Conservation (phyloP, 306 rosid genomes). For the Oemleria cerasiformis region DNA sequence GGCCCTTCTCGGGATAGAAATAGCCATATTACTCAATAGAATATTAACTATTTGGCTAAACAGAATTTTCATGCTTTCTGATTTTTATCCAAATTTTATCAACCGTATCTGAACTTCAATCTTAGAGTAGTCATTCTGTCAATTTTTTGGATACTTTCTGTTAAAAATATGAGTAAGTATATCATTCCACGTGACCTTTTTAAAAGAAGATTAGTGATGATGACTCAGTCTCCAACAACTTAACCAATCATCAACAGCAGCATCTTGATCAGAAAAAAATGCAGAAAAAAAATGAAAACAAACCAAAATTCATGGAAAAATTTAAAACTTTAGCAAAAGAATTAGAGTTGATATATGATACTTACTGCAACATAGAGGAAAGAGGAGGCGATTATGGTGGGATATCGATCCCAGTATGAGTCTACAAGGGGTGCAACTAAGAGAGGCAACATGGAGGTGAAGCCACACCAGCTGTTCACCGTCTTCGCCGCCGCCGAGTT, state of each 20-base stretch:
- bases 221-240: neutral
- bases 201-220: neutral
- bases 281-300: neutral
- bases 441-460: conserved; percentile 85
- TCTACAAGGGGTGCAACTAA: conserved; percentile 82
- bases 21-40: too few relatives aligned
- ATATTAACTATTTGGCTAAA: too few relatives aligned
- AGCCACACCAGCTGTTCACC: conserved; percentile 81
- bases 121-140: too few relatives aligned
- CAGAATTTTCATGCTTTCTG: too few relatives aligned
- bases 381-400: conserved; percentile 64
- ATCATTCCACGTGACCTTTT: too few relatives aligned
- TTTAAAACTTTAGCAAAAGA: neutral
- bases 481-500: conserved; percentile 90
- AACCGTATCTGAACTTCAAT: too few relatives aligned
- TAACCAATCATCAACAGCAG: neutral
- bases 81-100: too few relatives aligned
- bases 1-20: neutral
- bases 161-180: too few relatives aligned
- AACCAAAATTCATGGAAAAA: too few relatives aligned
- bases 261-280: neutral
- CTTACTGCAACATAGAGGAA: conserved; percentile 73
- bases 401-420: conserved; percentile 71
- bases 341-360: neutral
- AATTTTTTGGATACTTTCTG: too few relatives aligned